These are phyloP conservation scores for Vigna angularis DNA, from an alignment of 306 rosid species.

Conservation along the genomic window DNA sequence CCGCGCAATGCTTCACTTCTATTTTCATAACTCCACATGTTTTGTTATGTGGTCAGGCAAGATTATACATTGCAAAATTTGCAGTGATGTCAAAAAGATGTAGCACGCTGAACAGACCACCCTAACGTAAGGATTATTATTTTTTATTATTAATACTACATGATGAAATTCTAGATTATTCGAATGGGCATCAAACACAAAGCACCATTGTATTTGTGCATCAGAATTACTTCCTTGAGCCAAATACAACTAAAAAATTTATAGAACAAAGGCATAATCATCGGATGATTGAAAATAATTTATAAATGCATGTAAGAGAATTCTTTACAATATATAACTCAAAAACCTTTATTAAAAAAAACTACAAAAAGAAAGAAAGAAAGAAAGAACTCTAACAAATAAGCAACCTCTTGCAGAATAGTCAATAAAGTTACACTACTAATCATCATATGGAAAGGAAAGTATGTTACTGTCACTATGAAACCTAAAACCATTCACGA, in stretches of 20 bases:
- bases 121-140: constrained; percentile 1
- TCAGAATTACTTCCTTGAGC: constrained; percentile 22
- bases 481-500: constrained; percentile 15
- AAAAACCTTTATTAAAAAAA: constrained; percentile 8
- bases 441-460: constrained; percentile 4
- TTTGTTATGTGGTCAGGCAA: constrained; percentile 12
- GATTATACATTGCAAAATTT: constrained; percentile 30
- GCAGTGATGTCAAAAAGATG: constrained; percentile 32
- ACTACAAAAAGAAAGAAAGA: constrained; percentile 8
- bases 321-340: constrained; percentile 13
- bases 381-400: background rate
- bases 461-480: constrained; percentile 14
- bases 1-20: constrained; percentile 1
- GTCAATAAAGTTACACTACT: constrained; percentile 15
- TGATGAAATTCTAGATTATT: constrained; percentile 19
- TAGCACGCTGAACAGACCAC: constrained; percentile 24
- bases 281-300: constrained; percentile 18
- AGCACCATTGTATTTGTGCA: constrained; percentile 14
- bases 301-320: constrained; percentile 10
- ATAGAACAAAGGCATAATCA: constrained; percentile 7
- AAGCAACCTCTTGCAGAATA: constrained; percentile 9
- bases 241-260: constrained; percentile 13
- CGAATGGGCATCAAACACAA: constrained; percentile 30
- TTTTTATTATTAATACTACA: constrained; percentile 1
- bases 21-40: background rate